These are phyloP conservation scores for Osmanthus fragrans DNA, from an alignment of 257 asterid species.

Conservation along the genomic window DNA sequence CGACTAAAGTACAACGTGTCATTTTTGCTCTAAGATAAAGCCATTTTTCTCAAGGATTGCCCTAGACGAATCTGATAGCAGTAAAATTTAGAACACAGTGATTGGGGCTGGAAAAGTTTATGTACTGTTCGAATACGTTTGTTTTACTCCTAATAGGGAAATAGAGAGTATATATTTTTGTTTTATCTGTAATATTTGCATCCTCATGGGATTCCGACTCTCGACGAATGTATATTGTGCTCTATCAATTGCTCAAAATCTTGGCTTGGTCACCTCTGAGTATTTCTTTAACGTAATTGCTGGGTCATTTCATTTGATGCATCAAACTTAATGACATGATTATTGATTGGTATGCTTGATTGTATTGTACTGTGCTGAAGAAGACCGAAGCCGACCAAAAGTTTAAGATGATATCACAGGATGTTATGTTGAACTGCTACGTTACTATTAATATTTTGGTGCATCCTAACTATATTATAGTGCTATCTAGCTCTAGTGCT, in stretches of 20 bases:
- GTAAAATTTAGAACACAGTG: not conserved
- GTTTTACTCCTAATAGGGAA: not conserved
- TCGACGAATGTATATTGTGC: not conserved
- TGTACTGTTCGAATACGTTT: not conserved
- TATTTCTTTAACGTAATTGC: no score
- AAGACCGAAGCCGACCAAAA: no score
- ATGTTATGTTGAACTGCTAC: no score
- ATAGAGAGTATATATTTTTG: not conserved
- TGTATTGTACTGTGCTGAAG: no score
- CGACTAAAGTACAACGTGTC: not conserved
- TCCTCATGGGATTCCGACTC: not conserved
- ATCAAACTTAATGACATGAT: no score
- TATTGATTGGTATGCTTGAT: not conserved
- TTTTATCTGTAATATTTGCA: not conserved
- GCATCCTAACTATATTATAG: no score
- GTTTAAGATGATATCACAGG: no score
- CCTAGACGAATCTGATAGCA: not conserved
- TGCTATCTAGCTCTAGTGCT: no score
- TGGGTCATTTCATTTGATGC: no score
- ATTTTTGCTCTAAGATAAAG: not conserved
- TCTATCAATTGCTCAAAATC: constrained; percentile 4
- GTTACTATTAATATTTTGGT: no score
- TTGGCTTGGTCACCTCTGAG: not conserved
- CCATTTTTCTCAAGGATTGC: not conserved
- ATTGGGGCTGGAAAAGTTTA: not conserved